A percentile compares a stretch with the other conserved stretches of the same genome.
phyloP scores from a whole-genome alignment of 2,329 filamentous ascomycete genomes.

The Xylariaceae sp. region DNA sequence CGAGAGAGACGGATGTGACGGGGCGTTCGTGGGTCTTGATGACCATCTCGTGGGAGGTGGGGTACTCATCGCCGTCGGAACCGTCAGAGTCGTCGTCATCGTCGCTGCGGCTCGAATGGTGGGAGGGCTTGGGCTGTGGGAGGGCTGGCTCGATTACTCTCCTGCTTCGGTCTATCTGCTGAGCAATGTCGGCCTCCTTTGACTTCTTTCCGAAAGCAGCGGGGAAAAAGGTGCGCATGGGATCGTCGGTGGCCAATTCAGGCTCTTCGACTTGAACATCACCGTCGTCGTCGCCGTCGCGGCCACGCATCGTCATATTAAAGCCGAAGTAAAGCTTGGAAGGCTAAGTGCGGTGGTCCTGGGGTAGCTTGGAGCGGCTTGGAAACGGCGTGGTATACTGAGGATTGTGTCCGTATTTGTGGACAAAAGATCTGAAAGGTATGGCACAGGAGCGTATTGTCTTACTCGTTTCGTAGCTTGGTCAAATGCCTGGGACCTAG shows the following conservation, averaged over 20 bases:
- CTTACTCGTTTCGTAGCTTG: no score
- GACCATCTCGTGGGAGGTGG: conserved; percentile 87
- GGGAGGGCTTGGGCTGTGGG: conserved; percentile 30
- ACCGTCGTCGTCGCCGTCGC: conserved; percentile 46
- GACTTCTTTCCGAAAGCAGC: conserved; percentile 81
- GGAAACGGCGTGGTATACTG: no score
- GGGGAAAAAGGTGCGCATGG: conserved; percentile 75
- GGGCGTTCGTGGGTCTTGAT: conserved; percentile 89
- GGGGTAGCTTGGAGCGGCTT: no score
- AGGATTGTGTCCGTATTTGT: no score
- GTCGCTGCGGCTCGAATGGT: conserved; percentile 36
- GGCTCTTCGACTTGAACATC: conserved; percentile 57
- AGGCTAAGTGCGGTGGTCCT: neutral
- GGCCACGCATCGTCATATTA: no score
- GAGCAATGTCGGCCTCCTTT: conserved; percentile 68
- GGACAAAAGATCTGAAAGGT: no score
- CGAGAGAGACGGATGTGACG: conserved; percentile 79
- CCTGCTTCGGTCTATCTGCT: conserved; percentile 78
- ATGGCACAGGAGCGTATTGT: no score
- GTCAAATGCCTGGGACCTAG: no score
- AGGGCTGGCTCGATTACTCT: conserved; percentile 46
- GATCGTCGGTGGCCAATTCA: conserved; percentile 60
- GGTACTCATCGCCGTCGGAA: conserved; percentile 77
- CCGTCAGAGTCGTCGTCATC: conserved; percentile 56
- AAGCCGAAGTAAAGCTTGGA: neutral